phyloP scores from a whole-genome alignment of 1,284 basidiomycete species.

The Mycosarcoma mackinlayi region DNA sequence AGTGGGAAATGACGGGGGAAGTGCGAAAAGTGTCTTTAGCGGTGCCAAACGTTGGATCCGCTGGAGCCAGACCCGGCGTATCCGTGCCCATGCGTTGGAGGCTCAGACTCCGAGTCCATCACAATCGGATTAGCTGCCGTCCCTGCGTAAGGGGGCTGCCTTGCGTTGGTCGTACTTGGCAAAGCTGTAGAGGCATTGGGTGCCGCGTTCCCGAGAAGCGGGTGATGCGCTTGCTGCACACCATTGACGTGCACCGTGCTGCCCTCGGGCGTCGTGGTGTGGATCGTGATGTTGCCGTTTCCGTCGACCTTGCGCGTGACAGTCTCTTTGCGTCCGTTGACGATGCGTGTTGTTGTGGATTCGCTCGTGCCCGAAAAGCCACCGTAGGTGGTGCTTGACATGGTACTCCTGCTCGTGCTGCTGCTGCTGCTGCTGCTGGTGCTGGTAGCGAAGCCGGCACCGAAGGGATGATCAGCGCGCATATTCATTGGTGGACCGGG shows the following conservation, averaged over 20 bases:
- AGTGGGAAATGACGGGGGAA: neutral
- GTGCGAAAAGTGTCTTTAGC: too few species aligned
- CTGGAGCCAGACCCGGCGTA: neutral
- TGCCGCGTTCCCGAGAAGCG: slow-evolving; percentile 21
- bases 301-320: slow-evolving; percentile 54
- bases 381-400: slow-evolving; percentile 24
- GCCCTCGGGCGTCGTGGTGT: slow-evolving; percentile 52
- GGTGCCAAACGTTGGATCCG: slow-evolving; percentile 2
- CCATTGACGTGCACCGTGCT: slow-evolving; percentile 59
- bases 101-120: slow-evolving; percentile 20
- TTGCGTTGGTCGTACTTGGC: neutral
- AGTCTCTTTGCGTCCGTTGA: slow-evolving; percentile 59
- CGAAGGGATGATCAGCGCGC: slow-evolving; percentile 17
- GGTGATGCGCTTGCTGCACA: slow-evolving; percentile 46
- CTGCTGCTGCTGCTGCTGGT: slow-evolving; percentile 13
- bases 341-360: slow-evolving; percentile 49
- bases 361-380: slow-evolving; percentile 36
- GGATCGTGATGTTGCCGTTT: slow-evolving; percentile 58
- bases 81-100: neutral
- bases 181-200: neutral
- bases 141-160: neutral
- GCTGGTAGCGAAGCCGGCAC: slow-evolving; percentile 5
- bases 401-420: slow-evolving; percentile 12
- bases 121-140: slow-evolving; percentile 37
- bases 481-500: slow-evolving; percentile 11